phyloP scores from a whole-genome alignment of 495 filamentous ascomycete species.

The Trichoderma virens region DNA sequence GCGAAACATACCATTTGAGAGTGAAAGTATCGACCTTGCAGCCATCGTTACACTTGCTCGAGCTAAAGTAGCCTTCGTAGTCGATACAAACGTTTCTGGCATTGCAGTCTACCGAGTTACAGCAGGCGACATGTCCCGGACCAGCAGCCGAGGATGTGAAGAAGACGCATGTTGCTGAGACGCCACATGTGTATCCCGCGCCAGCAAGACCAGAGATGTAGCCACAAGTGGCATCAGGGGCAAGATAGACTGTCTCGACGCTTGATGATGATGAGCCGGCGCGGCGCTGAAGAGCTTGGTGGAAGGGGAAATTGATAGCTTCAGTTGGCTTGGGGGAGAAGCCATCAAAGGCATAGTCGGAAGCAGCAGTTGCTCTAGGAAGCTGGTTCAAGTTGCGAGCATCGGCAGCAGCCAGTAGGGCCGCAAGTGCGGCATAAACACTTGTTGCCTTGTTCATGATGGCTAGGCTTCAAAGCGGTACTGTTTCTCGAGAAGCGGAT shows the following conservation, averaged over 20 bases:
- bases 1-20: slow-evolving; percentile 30
- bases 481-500: neutral
- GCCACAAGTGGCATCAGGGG: slow-evolving; percentile 43
- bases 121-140: slow-evolving; percentile 32
- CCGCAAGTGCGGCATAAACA: slow-evolving; percentile 12
- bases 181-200: slow-evolving; percentile 30
- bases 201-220: slow-evolving; percentile 32
- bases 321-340: slow-evolving; percentile 25
- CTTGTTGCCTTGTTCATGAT: slow-evolving; percentile 14
- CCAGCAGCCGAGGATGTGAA: slow-evolving; percentile 18
- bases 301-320: slow-evolving; percentile 16
- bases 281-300: neutral
- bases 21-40: slow-evolving; percentile 28
- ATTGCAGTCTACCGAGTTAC: slow-evolving; percentile 20
- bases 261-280: slow-evolving; percentile 9
- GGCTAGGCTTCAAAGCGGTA: slow-evolving; percentile 7
- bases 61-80: slow-evolving; percentile 16
- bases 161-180: slow-evolving; percentile 25
- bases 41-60: slow-evolving; percentile 26
- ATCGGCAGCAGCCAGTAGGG: slow-evolving; percentile 25
- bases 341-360: slow-evolving; percentile 16
- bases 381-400: slow-evolving; percentile 27
- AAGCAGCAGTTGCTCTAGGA: slow-evolving; percentile 22
- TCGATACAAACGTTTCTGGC: slow-evolving; percentile 26
- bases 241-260: slow-evolving; percentile 28